Evolutionary conservation across 2,329 filamentous ascomycete genomes (phyloP).

Genomic region (Colletotrichum viniferum): DNA sequence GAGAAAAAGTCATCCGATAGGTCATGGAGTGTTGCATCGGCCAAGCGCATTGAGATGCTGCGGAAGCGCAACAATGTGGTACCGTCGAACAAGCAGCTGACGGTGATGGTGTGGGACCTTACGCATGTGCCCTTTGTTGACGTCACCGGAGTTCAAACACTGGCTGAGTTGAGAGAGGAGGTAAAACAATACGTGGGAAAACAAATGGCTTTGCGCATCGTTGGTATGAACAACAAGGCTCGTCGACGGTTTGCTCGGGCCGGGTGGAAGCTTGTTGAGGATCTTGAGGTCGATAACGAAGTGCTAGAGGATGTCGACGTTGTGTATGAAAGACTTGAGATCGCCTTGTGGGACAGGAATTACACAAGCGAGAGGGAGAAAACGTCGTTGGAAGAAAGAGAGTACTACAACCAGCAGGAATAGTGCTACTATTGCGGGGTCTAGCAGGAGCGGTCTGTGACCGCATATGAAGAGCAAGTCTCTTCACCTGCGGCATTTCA

Average conservation of each 20-base stretch:
- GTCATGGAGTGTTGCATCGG: conserved; percentile 59
- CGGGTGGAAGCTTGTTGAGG: conserved; percentile 36
- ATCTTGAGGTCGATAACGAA: conserved; percentile 29
- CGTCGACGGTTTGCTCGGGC: conserved; percentile 41
- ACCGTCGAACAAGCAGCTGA: conserved; percentile 41
- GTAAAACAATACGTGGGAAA: conserved; percentile 53
- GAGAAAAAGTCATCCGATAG: conserved; percentile 42
- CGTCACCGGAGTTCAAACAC: conserved; percentile 53
- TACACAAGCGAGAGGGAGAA: not conserved
- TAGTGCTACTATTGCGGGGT: not conserved
- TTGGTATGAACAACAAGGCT: conserved; percentile 48
- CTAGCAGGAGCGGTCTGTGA: not conserved
- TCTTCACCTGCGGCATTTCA: not conserved
- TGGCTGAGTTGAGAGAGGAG: conserved; percentile 53
- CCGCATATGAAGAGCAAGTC: not conserved
- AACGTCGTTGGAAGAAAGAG: not conserved
- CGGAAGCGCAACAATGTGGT: conserved; percentile 42
- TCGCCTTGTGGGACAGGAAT: not conserved
- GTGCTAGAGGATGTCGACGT: conserved; percentile 20
- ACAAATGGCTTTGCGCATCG: conserved; percentile 50
- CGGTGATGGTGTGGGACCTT: conserved; percentile 57
- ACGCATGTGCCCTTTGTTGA: conserved; percentile 56
- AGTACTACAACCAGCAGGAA: not conserved
- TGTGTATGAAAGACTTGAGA: conserved; percentile 9
- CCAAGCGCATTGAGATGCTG: conserved; percentile 50